Evolutionary conservation across 352 stramenopile species (phyloP), one percentile per base, ranked within the genome.

Genomic region (Globisporangium carolinianum): DNA sequence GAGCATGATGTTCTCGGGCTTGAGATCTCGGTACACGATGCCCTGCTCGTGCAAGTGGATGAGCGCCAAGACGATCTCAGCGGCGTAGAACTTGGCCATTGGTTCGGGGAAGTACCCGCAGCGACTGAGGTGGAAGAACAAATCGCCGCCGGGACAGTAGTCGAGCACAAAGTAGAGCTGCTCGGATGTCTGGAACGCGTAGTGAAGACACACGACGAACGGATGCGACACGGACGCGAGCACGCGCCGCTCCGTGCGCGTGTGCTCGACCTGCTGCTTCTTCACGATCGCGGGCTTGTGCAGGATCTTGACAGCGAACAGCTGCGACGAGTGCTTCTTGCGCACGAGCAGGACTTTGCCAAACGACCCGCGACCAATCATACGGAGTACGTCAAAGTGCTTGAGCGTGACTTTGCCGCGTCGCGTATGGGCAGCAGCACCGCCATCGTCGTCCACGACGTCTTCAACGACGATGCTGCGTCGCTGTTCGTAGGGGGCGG

Each of bases 361-460:
- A 47, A 98, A 98, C 17, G 77, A 93, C 3, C 93, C 93, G 56
- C 93, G 91, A 50, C 93, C 93, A 41, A 98, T 88, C 71, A 97
- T 91, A n/a, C 88, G 81, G 45, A 96, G 55, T 58, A 95, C 73
- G 54, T 96, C 83, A 63, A 97, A 97, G 56, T 95, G 75, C 59
- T 86, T 75, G n/a, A 96, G 71, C 14, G 83, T 89, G 18, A 94
- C 71, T 67, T 91, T 90, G 38, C 54, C 55, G 56, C 36, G 50
- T 11, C 24, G 24, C 24, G 24, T 32, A 32, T 32, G 24, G 2
- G 24, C 24, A 32, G 24, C 24, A 32, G 24, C 3, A 32, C 24
- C 24, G 24, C 24, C 24, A 32, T 32, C 56, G 47, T 84, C 74
- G 38, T 90, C 80, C 36, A 89, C 81, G 5, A 86, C 73, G 67